phyloP scores from a whole-genome alignment of 2,329 filamentous ascomycete species.

The Fusarium zealandicum region DNA sequence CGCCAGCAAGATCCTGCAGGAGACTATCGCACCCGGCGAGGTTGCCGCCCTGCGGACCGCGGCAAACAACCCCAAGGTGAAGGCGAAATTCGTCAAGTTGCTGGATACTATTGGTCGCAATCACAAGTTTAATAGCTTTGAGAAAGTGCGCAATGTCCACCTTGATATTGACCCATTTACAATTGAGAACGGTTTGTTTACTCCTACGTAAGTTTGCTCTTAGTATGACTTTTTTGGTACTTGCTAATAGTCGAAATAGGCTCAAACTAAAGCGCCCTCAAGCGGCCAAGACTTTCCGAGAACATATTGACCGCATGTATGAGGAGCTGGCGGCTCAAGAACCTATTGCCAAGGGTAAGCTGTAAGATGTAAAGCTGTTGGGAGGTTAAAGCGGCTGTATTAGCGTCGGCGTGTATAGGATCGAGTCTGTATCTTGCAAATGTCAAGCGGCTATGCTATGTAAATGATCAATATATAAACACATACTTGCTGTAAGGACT shows the following conservation, averaged over 20 bases:
- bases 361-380: conserved; percentile 30
- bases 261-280: conserved; percentile 68
- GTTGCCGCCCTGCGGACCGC: conserved; percentile 71
- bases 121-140: conserved; percentile 91
- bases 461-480: no score
- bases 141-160: conserved; percentile 77
- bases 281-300: conserved; percentile 59
- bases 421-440: conserved; percentile 4
- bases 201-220: conserved; percentile 76
- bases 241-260: conserved; percentile 46
- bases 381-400: conserved; percentile 1
- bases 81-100: conserved; percentile 77
- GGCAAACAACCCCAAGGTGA: conserved; percentile 72
- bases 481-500: no score
- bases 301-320: conserved; percentile 65
- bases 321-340: conserved; percentile 51
- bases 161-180: conserved; percentile 89
- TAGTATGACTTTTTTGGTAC: background rate
- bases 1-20: conserved; percentile 77
- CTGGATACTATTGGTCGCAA: conserved; percentile 80
- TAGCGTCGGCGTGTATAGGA: conserved; percentile 11
- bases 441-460: conserved; percentile 11
- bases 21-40: conserved; percentile 70
- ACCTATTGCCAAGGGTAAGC: conserved; percentile 30
- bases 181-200: conserved; percentile 89